Evolutionary conservation across 169 alveolate species (phyloP), one percentile per base, ranked within the genome.

Genomic region (Plasmodium falciparum): DNA sequence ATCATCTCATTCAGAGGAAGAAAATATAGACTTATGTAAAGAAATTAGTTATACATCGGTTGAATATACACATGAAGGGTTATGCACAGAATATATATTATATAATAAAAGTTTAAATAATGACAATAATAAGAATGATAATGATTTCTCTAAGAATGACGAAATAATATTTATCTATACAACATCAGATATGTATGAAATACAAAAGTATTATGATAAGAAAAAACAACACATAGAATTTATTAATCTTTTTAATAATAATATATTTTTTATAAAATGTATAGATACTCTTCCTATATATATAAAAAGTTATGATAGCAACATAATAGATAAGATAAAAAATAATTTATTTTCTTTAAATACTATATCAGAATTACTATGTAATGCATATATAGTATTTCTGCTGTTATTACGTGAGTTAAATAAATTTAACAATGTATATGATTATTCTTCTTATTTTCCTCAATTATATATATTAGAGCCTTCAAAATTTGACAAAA

Each of bases 351-450:
- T 26, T 50, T 62, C 29, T 17, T 20, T 7, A 8, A 29, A 24
- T 59, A 7, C 11, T 65, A 24, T 50, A 17, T 63, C 50, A 49
- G 6, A 73, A 50, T 78, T 17, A n/a, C 8, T 71, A 71, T 71
- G 80, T 52, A 20, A 71, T 20, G 43, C 17, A 71, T 78, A 78
- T 56, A 24, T 78, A 13, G 56, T 65, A 66, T 78, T 78, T 52
- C 26, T 78, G 5, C 13, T 78, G 20, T 70, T 78, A 56, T 52
- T 78, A 43, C 70, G 89, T 24, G 67, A 78, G 54, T 24, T 65
- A 12, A 78, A 78, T 71, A 52, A 59, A 50, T 78, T 71, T 5
- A 13, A 24, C 29, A 65, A 76, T 6, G 24, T 20, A 15, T 78
- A 78, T 66, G 49, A 78, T 66, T 78, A 59, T 66, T 65, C 43